Evolutionary conservation across 805 yeast species (phyloP), one percentile per base, ranked within the genome.

Genomic region (Lipomyces chichibuensis): DNA sequence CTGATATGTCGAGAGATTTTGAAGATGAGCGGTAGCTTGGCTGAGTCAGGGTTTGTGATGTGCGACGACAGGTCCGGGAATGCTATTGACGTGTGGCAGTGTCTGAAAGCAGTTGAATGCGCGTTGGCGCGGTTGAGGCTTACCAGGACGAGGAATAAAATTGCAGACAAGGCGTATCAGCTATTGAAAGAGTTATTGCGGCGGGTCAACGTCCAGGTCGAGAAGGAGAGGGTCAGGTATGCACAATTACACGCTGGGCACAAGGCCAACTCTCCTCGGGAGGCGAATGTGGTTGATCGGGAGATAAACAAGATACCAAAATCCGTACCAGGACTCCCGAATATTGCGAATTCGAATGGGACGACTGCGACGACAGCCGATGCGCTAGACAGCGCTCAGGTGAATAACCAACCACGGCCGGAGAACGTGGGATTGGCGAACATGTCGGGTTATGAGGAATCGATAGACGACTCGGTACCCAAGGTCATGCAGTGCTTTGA

Each of bases 1-100:
- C 63, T 69, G 25, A 66, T 69, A 35, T 69, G 71, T 49, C 69
- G 71, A 27, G 71, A 69, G 60, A 69, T 69, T 23, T 43, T 69
- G 54, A 62, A 59, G 59, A 64, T 63, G 69, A 62, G 65, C 25
- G 71, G 69, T 8, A 54, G 66, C 7, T 57, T 67, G 17, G 71
- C 71, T 27, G 67, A 65, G 55, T 56, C 64, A 5, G 61, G 60
- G 14, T 67, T 67, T 57, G 63, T 65, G 8, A 62, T 67, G 27
- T 58, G 62, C n/a, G 61, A 63, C 9, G 71, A 67, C 35, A 63
- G 65, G 9, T 56, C 32, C 27, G 69, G 69, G 8, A 64, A 69
- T 32, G 63, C 59, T 25, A 69, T 69, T 39, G 71, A 69, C 35
- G 65, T 69, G 13, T 62, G 56, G 33, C 53, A 61, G 27, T 69